phyloP scores from a whole-genome alignment of 352 stramenopile genomes.

The Detonula confervacea region DNA sequence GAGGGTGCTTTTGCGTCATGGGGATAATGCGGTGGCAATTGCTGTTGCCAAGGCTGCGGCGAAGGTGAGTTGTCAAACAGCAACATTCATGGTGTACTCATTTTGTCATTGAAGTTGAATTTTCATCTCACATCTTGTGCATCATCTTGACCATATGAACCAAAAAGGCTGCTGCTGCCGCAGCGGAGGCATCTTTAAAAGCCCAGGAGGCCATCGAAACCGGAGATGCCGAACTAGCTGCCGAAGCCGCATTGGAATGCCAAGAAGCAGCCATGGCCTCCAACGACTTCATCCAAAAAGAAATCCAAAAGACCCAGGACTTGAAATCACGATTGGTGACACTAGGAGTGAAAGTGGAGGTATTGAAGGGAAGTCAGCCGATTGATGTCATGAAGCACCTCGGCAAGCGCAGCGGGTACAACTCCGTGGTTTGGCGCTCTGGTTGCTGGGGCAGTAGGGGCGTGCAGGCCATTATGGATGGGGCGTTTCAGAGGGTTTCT shows the following conservation, averaged over 20 bases:
- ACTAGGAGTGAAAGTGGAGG: conserved; percentile 73
- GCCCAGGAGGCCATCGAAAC: conserved; percentile 69
- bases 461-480: conserved; percentile 71
- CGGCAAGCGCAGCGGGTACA: conserved; percentile 73
- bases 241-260: conserved; percentile 62
- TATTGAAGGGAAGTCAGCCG: conserved; percentile 69
- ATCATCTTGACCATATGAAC: background rate
- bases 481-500: conserved; percentile 81
- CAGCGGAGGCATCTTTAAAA: conserved; percentile 62
- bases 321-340: conserved; percentile 65
- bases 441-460: conserved; percentile 82
- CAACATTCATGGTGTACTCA: too few species aligned
- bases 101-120: too few species aligned
- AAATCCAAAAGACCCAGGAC: conserved; percentile 73
- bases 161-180: conserved; percentile 50
- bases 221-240: conserved; percentile 58
- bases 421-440: conserved; percentile 80
- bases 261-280: conserved; percentile 67
- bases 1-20: conserved; percentile 72
- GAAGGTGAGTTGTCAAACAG: conserved; percentile 36
- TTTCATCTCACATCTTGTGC: background rate
- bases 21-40: conserved; percentile 74
- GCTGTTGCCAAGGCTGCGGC: conserved; percentile 72
- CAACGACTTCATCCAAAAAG: conserved; percentile 72
- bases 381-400: conserved; percentile 85